These are phyloP conservation scores for Oenanthe sinensis DNA, from an alignment of 129 eudicot species.

Conservation along the genomic window DNA sequence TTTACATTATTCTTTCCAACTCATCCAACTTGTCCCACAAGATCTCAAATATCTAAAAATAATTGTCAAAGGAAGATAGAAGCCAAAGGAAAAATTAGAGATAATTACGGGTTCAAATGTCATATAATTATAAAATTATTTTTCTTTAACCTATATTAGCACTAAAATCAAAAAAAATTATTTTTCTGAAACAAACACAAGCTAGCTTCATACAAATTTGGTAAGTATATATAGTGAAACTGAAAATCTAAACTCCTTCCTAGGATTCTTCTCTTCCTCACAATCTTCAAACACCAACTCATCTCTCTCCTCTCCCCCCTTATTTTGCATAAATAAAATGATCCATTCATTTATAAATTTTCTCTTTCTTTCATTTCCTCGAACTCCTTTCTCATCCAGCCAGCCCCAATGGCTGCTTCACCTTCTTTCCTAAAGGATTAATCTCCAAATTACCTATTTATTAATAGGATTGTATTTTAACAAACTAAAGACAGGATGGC, in stretches of 20 bases:
- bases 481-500: slow-evolving; percentile 28
- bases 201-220: too few relatives aligned
- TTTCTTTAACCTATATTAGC: too few relatives aligned
- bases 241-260: slow-evolving; percentile 3
- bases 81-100: too few relatives aligned
- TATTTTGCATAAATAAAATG: background rate
- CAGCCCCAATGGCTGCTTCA: slow-evolving; percentile 15
- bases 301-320: slow-evolving; percentile 6
- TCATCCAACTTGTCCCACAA: too few relatives aligned
- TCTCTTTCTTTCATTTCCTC: background rate
- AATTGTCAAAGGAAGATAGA: too few relatives aligned
- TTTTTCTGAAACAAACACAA: too few relatives aligned
- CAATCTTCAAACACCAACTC: background rate
- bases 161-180: too few relatives aligned
- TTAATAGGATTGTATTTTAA: background rate
- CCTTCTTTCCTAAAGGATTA: background rate
- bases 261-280: slow-evolving; percentile 13
- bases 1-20: too few relatives aligned
- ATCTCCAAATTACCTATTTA: background rate
- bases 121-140: too few relatives aligned
- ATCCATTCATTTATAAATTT: slow-evolving; percentile 1
- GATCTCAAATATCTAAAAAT: too few relatives aligned
- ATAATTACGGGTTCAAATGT: too few relatives aligned
- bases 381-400: background rate
- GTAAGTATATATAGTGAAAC: background rate